These are phyloP conservation scores for Setomelanomma holmii DNA, from an alignment of 2,329 filamentous ascomycete genomes.

Conservation along the genomic window DNA sequence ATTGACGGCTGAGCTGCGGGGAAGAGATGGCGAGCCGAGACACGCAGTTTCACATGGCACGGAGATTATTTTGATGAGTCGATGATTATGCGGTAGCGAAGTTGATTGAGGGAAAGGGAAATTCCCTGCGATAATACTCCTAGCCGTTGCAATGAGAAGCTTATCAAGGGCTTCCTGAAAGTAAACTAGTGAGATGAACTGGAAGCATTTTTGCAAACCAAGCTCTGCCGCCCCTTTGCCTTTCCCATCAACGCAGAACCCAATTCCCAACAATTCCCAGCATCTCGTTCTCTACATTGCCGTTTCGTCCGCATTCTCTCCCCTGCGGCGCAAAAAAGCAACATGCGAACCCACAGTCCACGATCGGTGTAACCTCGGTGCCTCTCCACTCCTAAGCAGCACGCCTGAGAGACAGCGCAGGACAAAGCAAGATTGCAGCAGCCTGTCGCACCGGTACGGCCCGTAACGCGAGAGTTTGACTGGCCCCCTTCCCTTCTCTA, in stretches of 20 bases:
- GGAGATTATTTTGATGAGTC: background rate
- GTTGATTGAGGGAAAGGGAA: background rate
- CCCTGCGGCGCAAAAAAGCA: background rate
- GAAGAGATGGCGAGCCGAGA: background rate
- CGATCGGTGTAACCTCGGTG: background rate
- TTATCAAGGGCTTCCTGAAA: background rate
- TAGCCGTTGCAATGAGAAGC: background rate
- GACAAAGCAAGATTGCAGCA: background rate
- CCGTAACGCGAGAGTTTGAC: slow-evolving; percentile 2
- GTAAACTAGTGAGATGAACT: no score
- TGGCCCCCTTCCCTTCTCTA: background rate
- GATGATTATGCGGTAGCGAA: background rate
- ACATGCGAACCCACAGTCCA: background rate
- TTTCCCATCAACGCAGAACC: background rate
- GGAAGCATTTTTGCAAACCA: background rate
- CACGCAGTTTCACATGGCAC: background rate
- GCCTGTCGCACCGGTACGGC: background rate
- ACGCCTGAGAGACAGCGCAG: no score
- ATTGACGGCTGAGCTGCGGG: slow-evolving; percentile 8
- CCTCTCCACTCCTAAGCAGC: no score
- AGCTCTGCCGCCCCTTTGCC: background rate
- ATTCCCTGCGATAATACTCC: background rate
- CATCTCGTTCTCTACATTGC: background rate
- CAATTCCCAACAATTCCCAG: background rate
- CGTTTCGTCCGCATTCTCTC: background rate